Evolutionary conservation across 768 basidiomycete species (phyloP), one percentile per base, ranked within the genome.

Genomic region (Sarcomyxa edulis): DNA sequence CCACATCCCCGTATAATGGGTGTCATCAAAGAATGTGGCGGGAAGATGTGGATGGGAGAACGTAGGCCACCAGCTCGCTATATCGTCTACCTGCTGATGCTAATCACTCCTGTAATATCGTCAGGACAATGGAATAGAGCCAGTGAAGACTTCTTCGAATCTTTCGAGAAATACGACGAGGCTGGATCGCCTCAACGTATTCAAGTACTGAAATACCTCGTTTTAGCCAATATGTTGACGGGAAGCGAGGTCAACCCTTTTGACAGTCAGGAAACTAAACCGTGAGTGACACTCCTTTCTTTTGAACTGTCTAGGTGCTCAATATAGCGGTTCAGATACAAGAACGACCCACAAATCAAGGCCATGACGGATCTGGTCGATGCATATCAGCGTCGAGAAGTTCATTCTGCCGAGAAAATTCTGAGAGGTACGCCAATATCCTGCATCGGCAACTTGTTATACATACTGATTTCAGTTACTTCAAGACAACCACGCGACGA

Each of bases 11-110:
- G 92, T 21, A 97, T 98, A 53, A 94, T 97, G 86, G 96, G 95
- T 29, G 91, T 98, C 36, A 98, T 99, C 65, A 90, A 94, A 55
- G 96, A 99, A 61, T 98, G 95, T 49, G 96, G 96, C 11, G 96
- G 96, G 2, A 99, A 99, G 65, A 99, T 99, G 96, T 98, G 96
- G 94, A 98, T 99, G 96, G 92, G 90, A 42, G 96, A 98, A 72
- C 87, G 95, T 85, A 60, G 53, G 81, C 51, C 16, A 12, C 16
- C 23, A 4, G 30, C n/a, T n/a, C n/a, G n/a, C n/a, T n/a, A n/a
- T n/a, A n/a, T n/a, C n/a, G 15, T 15, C 15, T 31, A 1, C 29
- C 22, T 3, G 15, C 27, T 10, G 18, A 10, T 14, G 12, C n/a
- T 25, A 29, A 29, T 14, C n/a, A 18, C 12, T 38, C 32, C 21